A percentile compares a stretch with the other conserved stretches of the same genome.
Evolutionary conservation across 371 early-diverging fungal genomes (phyloP).

Genomic region (Chytridium lagenaria): DNA sequence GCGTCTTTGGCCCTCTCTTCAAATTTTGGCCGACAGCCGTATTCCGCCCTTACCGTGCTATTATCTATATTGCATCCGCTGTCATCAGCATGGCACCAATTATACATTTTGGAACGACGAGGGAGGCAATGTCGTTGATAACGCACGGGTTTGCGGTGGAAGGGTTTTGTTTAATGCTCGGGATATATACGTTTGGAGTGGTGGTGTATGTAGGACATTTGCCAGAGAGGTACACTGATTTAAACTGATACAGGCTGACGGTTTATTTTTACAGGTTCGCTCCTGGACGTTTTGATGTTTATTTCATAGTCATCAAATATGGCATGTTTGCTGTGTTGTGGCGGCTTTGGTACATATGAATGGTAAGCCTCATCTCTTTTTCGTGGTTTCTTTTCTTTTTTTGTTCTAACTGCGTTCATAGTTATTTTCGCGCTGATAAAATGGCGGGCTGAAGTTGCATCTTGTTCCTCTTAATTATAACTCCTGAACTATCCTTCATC

Average conservation of each 20-base stretch:
- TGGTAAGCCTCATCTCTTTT: too few species aligned
- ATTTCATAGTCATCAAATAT: slow-evolving; percentile 80
- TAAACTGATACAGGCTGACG: too few species aligned
- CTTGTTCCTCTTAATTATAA: too few species aligned
- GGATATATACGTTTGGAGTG: slow-evolving; percentile 35
- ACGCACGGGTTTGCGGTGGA: slow-evolving; percentile 13
- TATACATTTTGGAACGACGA: slow-evolving; percentile 14
- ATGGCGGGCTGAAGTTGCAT: slow-evolving; percentile 61
- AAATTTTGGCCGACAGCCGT: slow-evolving; percentile 15
- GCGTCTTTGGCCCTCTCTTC: slow-evolving; percentile 41
- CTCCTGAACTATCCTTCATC: too few species aligned
- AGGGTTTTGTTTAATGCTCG: slow-evolving; percentile 15
- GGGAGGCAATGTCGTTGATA: slow-evolving; percentile 23
- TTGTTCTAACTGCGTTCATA: too few species aligned
- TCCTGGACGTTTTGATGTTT: slow-evolving; percentile 77
- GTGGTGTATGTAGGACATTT: slow-evolving; percentile 70
- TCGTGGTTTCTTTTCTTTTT: too few species aligned
- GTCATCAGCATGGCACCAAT: slow-evolving; percentile 5
- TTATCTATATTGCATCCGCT: slow-evolving; percentile 16
- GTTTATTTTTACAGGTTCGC: slow-evolving; percentile 14
- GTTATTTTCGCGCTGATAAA: too few species aligned
- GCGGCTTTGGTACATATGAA: slow-evolving; percentile 28
- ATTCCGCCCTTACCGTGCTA: slow-evolving; percentile 11
- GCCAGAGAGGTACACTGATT: slow-evolving; percentile 65
- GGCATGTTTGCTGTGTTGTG: slow-evolving; percentile 72